Base-by-base conservation (phyloP, 192 early-diverging fungal genomes). In the Backusella circina region DNA sequence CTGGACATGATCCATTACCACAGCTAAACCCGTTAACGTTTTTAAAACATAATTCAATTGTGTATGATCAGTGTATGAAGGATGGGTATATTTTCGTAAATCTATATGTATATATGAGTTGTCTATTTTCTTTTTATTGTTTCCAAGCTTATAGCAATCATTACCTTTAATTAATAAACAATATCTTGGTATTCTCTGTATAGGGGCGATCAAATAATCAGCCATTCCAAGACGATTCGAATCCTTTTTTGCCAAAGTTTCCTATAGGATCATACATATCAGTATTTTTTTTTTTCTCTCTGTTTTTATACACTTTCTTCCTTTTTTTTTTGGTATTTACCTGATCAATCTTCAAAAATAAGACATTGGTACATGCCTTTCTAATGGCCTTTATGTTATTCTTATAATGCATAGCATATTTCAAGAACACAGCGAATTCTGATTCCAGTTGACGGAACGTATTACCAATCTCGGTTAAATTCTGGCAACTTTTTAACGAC, bases 181-280 rank as follows among this genome's bases (percentile, higher is more conserved):
- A 79, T 94, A 93, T 36, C 91, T 84, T 1, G 92, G 89, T 31
- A 92, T 88, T 33, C 92, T 86, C 79, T 93, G 92, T 54, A 93
- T 91, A 0, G 92, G 92, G 78, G 91, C 88, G 54, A 93, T 92
- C 70, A 93, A 82, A 74, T 90, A 82, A 76, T 92, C 92, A 32
- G 85, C 83, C 38, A 96, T 82, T 32, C 85, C 88, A 35, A 93
- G 77, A 5, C 85, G 84, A 31, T 83, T 88, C 3, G 79, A 84
- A 72, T 88, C 85, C 31, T 79, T 81, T 37, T 75, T 81, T 31
- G 81, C 77, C 4, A 70, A 69, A 65, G 78, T 82, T 67, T 86
- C 80, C 70, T 72, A 75, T n/a, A n/a, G n/a, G n/a, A n/a, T 54
- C 39, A 41, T 41, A 41, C 39, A 41, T 54, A 21, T 54, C 50